Conservation (phyloP, 768 basidiomycete species). For the Podaxis pistillaris region DNA sequence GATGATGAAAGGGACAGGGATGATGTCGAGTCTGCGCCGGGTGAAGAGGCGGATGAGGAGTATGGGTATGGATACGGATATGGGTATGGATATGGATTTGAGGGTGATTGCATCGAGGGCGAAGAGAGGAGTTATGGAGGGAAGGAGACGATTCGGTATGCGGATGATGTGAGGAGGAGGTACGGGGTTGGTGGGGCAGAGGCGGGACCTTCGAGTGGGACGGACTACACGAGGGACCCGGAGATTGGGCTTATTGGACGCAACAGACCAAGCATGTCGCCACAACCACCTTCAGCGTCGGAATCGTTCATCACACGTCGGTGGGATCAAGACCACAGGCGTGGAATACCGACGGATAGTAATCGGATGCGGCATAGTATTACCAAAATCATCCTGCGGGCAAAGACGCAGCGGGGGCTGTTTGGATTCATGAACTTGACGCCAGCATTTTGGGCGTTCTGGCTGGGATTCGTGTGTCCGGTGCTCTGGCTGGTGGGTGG, state of each 20-base stretch:
- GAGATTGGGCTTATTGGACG: constrained; percentile 9
- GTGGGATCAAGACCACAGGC: constrained; percentile 42
- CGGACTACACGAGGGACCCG: constrained; percentile 14
- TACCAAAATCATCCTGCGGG: constrained; percentile 28
- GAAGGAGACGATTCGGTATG: constrained; percentile 8
- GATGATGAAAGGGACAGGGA: constrained; percentile 22
- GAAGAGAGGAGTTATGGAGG: constrained; percentile 2
- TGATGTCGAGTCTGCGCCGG: constrained; percentile 20
- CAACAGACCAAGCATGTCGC: background rate
- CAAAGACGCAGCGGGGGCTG: constrained; percentile 27
- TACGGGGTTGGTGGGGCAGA: background rate
- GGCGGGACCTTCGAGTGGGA: constrained; percentile 5
- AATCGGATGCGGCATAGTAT: constrained; percentile 25
- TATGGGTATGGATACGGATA: constrained; percentile 30
- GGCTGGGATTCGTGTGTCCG: constrained; percentile 70
- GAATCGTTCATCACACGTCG: constrained; percentile 53
- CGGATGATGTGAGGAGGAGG: background rate
- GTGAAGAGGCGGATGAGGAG: constrained; percentile 29
- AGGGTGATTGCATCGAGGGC: constrained; percentile 12
- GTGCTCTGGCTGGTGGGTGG: constrained; percentile 78
- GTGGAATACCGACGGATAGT: constrained; percentile 24
- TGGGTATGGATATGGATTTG: constrained; percentile 9
- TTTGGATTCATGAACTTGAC: constrained; percentile 25
- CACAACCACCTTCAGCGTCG: constrained; percentile 31
- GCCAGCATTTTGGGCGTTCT: constrained; percentile 64